Base-by-base conservation (phyloP, 768 basidiomycete genomes). In the Astraeus odoratus region DNA sequence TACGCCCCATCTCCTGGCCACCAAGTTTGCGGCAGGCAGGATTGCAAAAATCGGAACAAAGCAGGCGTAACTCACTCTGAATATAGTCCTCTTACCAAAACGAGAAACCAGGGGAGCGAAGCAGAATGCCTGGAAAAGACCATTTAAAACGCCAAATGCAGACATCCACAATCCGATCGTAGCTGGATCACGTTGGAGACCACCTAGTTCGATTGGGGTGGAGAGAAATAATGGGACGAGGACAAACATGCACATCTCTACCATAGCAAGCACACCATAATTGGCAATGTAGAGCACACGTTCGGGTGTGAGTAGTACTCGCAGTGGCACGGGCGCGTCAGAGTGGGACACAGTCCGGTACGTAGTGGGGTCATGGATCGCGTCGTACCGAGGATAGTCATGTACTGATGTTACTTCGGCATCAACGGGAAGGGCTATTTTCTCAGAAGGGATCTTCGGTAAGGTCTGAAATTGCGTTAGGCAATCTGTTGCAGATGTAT, bases 291-390 rank as follows among this genome's bases (percentile, higher is more conserved):
- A 63, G 23, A 66, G 51, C 3, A 67, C 30, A 9, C 70, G 54
- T 7, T 62, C 64, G 6, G 57, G 55, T 2, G 59, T 55, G 38
- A 70, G 43, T 22, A 71, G 57, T 3, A 66, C 59, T 30, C 67
- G 65, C 30, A 82, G 60, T 8, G 80, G 70, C 36, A 73, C 56
- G 1, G 70, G 73, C 63, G 36, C 10, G 36, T 20, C 46, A 22
- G 46, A 7, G n/a, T 35, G 34, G 34, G 34, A 35, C 8, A 35
- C 7, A 10, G 34, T 35, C 19, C 16, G 34, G 12, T 35, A 35
- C 19, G 34, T 19, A 19, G 34, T 16, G 19, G 34, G 19, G 8
- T 35, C 34, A 19, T 35, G 16, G 34, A 35, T 35, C 7, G 34
- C 19, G 19, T 35, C 34, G 34, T 35, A 35, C 34, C 34, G 34